Conservation (phyloP, 148 eudicot genomes). For the Spergularia bocconei region DNA sequence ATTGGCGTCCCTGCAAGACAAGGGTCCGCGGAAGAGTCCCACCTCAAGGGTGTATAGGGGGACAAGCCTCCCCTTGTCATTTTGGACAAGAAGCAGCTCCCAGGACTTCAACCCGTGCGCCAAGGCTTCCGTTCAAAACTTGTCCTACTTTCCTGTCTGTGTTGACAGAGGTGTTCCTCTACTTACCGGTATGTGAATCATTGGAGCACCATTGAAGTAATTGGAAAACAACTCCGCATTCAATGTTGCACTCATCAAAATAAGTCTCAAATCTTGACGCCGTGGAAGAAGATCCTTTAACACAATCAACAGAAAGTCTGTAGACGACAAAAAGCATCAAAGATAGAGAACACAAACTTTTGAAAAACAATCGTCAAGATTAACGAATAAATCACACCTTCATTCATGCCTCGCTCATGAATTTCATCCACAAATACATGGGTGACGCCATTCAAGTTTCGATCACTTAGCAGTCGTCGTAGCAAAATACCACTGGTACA, state of each 20-base stretch:
- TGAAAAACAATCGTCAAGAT: slow-evolving; percentile 6
- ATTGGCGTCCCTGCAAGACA: too few species aligned
- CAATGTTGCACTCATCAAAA: slow-evolving; percentile 97
- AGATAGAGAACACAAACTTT: slow-evolving; percentile 7
- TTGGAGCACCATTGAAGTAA: slow-evolving; percentile 86
- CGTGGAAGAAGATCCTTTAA: slow-evolving; percentile 98
- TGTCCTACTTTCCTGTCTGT: background rate
- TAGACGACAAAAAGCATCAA: slow-evolving; percentile 25
- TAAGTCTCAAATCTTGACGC: slow-evolving; percentile 85
- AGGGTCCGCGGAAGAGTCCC: too few species aligned
- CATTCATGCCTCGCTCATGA: slow-evolving; percentile 99
- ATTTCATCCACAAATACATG: slow-evolving; percentile 99
- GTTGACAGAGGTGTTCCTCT: background rate
- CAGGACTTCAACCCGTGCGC: too few species aligned
- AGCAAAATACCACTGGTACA: slow-evolving; percentile 99
- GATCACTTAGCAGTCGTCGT: slow-evolving; percentile 89
- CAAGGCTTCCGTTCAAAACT: background rate
- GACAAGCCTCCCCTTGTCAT: too few species aligned
- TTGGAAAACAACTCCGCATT: slow-evolving; percentile 93
- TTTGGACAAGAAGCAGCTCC: too few species aligned
- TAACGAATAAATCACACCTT: slow-evolving; percentile 51
- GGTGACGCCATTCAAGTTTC: slow-evolving; percentile 83
- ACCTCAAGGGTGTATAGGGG: too few species aligned
- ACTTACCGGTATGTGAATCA: slow-evolving; percentile 90
- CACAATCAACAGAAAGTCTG: slow-evolving; percentile 96